Evolutionary conservation across 116 monocot species (phyloP).

Genomic region (Zostera marina): DNA sequence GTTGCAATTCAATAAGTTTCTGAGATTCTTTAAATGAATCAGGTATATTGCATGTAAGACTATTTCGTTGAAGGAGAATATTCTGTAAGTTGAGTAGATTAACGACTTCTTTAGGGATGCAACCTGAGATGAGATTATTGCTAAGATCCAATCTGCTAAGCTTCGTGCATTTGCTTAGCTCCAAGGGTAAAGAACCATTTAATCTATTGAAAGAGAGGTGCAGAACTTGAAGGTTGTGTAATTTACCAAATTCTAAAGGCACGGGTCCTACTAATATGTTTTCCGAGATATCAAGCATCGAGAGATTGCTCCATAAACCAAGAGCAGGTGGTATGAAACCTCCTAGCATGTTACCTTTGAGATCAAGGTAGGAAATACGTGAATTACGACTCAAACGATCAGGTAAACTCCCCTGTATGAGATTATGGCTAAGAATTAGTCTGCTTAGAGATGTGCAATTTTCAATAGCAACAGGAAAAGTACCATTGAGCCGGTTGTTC

Average conservation of each 20-base stretch:
- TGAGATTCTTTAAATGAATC: constrained; percentile 44
- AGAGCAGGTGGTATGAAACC: constrained; percentile 30
- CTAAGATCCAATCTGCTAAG: constrained; percentile 40
- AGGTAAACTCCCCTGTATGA: constrained; percentile 28
- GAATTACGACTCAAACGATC: constrained; percentile 19
- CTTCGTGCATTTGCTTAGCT: constrained; percentile 36
- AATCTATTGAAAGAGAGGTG: constrained; percentile 33
- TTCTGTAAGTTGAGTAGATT: constrained; percentile 20
- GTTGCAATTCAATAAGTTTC: constrained; percentile 38
- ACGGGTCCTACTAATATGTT: constrained; percentile 42
- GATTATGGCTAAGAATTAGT: constrained; percentile 40
- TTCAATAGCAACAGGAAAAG: constrained; percentile 31
- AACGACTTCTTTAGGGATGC: constrained; percentile 27
- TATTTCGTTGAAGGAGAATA: constrained; percentile 41
- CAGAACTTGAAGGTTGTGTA: constrained; percentile 32
- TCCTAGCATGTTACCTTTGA: constrained; percentile 32
- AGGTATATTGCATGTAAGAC: constrained; percentile 33
- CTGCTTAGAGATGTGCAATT: constrained; percentile 34
- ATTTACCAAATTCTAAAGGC: constrained; percentile 29
- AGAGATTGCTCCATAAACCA: constrained; percentile 32
- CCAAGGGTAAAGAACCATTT: constrained; percentile 35
- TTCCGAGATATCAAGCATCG: constrained; percentile 56
- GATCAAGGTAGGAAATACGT: constrained; percentile 36
- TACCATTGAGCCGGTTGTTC: constrained; percentile 36
- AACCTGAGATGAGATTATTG: constrained; percentile 39